Evolutionary conservation across 2,329 filamentous ascomycete genomes (phyloP).

Genomic region (Phialophora macrospora): DNA sequence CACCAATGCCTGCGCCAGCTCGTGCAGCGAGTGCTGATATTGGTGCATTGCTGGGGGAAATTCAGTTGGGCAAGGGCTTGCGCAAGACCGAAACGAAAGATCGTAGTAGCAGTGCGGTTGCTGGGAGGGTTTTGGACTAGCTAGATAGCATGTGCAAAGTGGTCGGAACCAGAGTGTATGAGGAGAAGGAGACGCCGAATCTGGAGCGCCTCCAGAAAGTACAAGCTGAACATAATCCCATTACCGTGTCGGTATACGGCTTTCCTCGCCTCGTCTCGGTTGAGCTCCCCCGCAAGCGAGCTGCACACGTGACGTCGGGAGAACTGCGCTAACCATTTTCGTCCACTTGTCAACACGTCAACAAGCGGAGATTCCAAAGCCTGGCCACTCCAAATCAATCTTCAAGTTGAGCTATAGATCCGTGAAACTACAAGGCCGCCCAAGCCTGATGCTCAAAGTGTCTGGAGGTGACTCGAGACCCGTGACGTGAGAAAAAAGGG

Average conservation of each 20-base stretch:
- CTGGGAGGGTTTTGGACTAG: constrained; percentile 70
- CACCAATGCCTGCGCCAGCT: constrained; percentile 46
- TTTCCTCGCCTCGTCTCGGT: not conserved
- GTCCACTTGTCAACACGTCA: constrained; percentile 13
- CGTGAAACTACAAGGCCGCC: not conserved
- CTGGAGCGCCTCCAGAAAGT: not conserved
- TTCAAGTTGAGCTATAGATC: not conserved
- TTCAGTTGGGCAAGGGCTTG: constrained; percentile 76
- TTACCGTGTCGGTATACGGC: not conserved
- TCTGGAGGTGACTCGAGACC: not conserved
- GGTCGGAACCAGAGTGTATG: not conserved
- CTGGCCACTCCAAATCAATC: not conserved
- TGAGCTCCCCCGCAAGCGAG: not conserved
- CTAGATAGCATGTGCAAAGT: not conserved
- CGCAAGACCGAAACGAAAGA: constrained; percentile 92
- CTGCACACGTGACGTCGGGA: not conserved
- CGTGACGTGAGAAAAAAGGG: not conserved
- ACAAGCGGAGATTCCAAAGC: constrained; percentile 12
- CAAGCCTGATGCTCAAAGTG: not conserved
- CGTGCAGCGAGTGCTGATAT: constrained; percentile 51
- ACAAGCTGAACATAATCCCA: not conserved
- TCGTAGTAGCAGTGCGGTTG: constrained; percentile 71
- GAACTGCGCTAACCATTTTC: constrained; percentile 18
- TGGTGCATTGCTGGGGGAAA: constrained; percentile 75
- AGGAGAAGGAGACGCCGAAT: not conserved